Conservation (phyloP, 2,329 filamentous ascomycete genomes). For the Nothopassalora personata region DNA sequence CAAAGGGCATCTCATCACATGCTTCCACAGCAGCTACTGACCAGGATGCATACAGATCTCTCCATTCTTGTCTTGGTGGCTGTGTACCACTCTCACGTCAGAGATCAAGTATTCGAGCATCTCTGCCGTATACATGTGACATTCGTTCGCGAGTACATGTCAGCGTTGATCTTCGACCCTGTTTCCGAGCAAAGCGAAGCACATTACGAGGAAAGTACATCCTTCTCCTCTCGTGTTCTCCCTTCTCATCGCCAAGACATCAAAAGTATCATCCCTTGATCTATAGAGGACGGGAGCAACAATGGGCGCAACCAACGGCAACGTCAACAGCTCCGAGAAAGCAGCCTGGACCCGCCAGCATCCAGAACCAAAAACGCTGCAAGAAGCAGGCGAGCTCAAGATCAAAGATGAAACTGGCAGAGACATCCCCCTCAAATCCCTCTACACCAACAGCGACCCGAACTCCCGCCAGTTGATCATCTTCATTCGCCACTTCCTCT, state of each 20-base stretch:
- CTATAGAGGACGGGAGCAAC: not conserved
- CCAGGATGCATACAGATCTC: not conserved
- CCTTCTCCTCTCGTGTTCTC: not conserved
- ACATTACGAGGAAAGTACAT: not conserved
- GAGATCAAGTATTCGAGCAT: no score
- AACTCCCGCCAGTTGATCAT: constrained; percentile 29
- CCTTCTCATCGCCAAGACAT: not conserved
- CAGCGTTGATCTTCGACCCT: not conserved
- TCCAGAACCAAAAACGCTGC: constrained; percentile 17
- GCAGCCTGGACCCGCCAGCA: constrained; percentile 4
- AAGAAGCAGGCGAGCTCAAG: constrained; percentile 20
- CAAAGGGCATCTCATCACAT: not conserved
- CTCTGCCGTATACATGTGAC: no score
- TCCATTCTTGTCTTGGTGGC: not conserved
- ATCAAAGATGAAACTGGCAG: constrained; percentile 27
- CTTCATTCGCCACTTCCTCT: constrained; percentile 40
- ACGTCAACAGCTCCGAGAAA: constrained; percentile 4
- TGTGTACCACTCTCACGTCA: not conserved
- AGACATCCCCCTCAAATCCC: constrained; percentile 22
- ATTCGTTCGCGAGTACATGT: not conserved
- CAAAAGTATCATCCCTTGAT: not conserved
- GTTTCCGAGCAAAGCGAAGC: not conserved
- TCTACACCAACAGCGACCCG: constrained; percentile 21
- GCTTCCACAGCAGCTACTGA: not conserved
- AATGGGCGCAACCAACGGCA: constrained; percentile 12